Conservation (phyloP, 1,139 yeast species). For the Suzukiozyma palmioleophila region DNA sequence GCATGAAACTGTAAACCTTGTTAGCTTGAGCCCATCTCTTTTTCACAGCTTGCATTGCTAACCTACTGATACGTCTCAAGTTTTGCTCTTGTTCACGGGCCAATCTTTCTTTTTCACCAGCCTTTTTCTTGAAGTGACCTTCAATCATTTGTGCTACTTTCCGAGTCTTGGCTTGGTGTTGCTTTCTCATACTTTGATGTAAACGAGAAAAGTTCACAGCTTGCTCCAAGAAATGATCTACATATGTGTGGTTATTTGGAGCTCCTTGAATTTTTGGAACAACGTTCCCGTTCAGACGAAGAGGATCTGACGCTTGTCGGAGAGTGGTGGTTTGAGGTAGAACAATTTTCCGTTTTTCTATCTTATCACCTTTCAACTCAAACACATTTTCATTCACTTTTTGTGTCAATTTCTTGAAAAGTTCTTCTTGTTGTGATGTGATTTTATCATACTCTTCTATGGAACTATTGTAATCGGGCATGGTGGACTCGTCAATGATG, state of each 20-base stretch:
- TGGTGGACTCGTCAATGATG: conserved; percentile 36
- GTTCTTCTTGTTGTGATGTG: conserved; percentile 27
- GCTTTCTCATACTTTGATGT: conserved; percentile 62
- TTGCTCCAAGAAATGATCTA: conserved; percentile 73
- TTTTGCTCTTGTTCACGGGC: conserved; percentile 67
- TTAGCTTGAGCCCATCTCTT: conserved; percentile 90
- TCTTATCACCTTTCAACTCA: conserved; percentile 40
- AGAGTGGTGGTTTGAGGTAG: conserved; percentile 41
- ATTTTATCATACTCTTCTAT: conserved; percentile 31
- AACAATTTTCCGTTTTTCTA: conserved; percentile 41
- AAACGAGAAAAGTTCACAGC: conserved; percentile 70
- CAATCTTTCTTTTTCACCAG: conserved; percentile 84
- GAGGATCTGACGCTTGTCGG: conserved; percentile 39
- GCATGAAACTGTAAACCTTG: conserved; percentile 62
- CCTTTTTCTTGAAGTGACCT: conserved; percentile 76
- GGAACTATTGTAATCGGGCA: conserved; percentile 29
- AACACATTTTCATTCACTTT: conserved; percentile 35
- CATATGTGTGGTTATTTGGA: conserved; percentile 47
- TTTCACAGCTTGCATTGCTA: conserved; percentile 78
- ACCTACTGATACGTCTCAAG: conserved; percentile 64
- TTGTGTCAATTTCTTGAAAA: conserved; percentile 26
- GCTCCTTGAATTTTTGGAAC: conserved; percentile 39
- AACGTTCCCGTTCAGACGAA: conserved; percentile 35
- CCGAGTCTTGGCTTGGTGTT: conserved; percentile 64
- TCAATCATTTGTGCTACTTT: conserved; percentile 82